Evolutionary conservation across 306 rosid species (phyloP).

Genomic region (Canavalia ensiformis): DNA sequence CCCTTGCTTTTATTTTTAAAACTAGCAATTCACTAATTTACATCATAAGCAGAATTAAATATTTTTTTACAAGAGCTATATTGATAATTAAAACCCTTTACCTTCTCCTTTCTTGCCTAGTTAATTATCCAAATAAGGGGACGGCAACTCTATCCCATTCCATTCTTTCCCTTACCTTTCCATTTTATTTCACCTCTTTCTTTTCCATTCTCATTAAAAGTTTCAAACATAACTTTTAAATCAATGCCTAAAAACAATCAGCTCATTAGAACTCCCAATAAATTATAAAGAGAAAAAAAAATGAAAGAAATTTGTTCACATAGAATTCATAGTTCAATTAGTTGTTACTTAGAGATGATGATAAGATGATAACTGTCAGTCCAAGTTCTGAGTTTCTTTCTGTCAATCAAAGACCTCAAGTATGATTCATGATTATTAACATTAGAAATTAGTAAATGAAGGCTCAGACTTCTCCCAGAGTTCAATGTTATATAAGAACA

Average conservation of each 20-base stretch:
- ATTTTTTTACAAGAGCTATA: background rate
- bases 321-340: background rate
- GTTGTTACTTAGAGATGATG: background rate
- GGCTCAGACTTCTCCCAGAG: constrained; percentile 21
- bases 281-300: background rate
- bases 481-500: constrained; percentile 5
- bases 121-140: constrained; percentile 8
- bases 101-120: constrained; percentile 5
- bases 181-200: background rate
- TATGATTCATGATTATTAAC: background rate
- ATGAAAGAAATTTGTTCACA: background rate
- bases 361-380: background rate
- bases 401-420: constrained; percentile 4
- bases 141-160: constrained; percentile 16
- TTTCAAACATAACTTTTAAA: background rate
- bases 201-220: background rate
- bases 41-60: background rate
- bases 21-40: background rate
- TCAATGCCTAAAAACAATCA: background rate
- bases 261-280: background rate
- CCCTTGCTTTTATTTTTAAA: constrained; percentile 24
- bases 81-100: constrained; percentile 7
- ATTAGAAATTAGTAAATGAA: background rate
- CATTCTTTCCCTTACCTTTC: constrained; percentile 4
- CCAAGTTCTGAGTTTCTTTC: background rate